A percentile compares a stretch with the other conserved stretches of the same genome.
These are phyloP conservation scores for Calocybe gangraenosa DNA, from an alignment of 768 basidiomycete genomes.

Conservation along the genomic window DNA sequence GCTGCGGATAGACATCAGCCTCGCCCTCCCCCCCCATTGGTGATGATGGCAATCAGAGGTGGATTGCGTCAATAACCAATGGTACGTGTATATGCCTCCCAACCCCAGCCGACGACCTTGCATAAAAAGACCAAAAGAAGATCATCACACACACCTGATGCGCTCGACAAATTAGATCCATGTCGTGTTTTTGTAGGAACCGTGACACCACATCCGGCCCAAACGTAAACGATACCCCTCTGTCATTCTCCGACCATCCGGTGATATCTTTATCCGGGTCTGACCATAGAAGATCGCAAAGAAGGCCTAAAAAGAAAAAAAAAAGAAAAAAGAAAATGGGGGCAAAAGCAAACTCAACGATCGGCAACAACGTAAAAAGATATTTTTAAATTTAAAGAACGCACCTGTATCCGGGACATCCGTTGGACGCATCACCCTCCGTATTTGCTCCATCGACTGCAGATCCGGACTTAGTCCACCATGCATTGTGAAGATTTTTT, in stretches of 20 bases:
- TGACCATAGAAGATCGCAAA: slow-evolving; percentile 97
- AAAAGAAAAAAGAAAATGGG: background rate
- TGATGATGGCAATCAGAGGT: too few relatives aligned
- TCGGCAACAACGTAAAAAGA: too few relatives aligned
- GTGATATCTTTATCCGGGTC: slow-evolving; percentile 99
- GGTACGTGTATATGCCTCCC: too few relatives aligned
- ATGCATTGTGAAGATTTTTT: slow-evolving; percentile 99
- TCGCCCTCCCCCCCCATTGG: too few relatives aligned
- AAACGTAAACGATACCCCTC: slow-evolving; percentile 98
- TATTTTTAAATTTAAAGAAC: too few relatives aligned
- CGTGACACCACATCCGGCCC: slow-evolving; percentile 97
- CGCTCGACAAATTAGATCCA: slow-evolving; percentile 98
- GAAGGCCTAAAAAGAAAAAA: slow-evolving; percentile 52
- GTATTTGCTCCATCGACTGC: slow-evolving; percentile 99
- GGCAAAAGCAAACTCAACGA: too few relatives aligned
- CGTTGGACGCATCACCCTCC: slow-evolving; percentile 97
- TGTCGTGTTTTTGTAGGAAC: slow-evolving; percentile 99
- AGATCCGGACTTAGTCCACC: slow-evolving; percentile 96
- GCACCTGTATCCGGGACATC: slow-evolving; percentile 97
- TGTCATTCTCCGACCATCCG: slow-evolving; percentile 99
- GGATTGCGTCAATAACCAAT: too few relatives aligned
- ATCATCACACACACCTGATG: slow-evolving; percentile 70
- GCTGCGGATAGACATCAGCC: background rate
- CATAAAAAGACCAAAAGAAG: background rate
- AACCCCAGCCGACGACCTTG: background rate